phyloP scores from a whole-genome alignment of 176 grass and related monocot genomes.

The Pharus latifolius region DNA sequence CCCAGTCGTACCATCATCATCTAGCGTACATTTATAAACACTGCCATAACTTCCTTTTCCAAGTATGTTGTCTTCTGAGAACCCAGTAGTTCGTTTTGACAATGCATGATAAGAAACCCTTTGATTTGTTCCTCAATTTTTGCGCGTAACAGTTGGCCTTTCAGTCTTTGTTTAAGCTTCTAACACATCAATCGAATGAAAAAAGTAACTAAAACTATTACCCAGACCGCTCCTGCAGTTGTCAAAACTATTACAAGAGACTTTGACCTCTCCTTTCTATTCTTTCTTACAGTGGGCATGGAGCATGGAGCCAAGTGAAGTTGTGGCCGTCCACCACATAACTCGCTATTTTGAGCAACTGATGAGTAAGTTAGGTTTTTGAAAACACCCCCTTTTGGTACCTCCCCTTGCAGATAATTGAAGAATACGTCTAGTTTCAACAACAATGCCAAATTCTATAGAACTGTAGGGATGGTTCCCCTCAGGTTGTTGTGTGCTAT shows the following conservation, averaged over 20 bases:
- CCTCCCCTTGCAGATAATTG: conserved; percentile 24
- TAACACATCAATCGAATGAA: not conserved
- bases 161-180: not conserved
- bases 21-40: conserved; percentile 10
- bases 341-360: not conserved
- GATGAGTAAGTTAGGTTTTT: conserved; percentile 4
- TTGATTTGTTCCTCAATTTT: not conserved
- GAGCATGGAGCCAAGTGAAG: conserved; percentile 10
- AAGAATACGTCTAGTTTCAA: conserved; percentile 9
- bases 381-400: conserved; percentile 19
- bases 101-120: conserved; percentile 4
- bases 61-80: not conserved
- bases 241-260: not conserved
- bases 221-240: not conserved
- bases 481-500: conserved; percentile 20
- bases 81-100: conserved; percentile 6
- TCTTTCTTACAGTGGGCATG: no score
- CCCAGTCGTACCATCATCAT: not conserved
- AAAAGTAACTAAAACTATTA: not conserved
- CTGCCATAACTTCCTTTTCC: not conserved
- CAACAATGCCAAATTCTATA: not conserved
- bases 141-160: not conserved
- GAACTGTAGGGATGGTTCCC: conserved; percentile 1
- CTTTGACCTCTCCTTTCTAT: not conserved
- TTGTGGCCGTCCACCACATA: conserved; percentile 23